Conservation (phyloP, 345 rosid species). For the Isatis tinctoria region DNA sequence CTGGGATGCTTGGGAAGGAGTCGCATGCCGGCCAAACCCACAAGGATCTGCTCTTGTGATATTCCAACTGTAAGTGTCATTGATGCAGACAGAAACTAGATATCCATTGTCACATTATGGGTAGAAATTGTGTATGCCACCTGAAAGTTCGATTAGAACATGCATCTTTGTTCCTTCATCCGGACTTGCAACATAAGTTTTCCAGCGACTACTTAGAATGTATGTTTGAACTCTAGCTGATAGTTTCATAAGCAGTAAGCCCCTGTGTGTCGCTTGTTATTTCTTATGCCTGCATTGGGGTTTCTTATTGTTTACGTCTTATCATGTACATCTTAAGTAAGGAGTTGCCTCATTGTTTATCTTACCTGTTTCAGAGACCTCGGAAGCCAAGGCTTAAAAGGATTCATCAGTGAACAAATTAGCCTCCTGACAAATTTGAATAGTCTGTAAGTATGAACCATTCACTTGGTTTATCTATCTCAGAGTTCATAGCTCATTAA, state of each 20-base stretch:
- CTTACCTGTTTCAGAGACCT: constrained; percentile 63
- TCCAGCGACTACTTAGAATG: neutral
- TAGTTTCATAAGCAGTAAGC: neutral
- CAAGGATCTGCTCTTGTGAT: constrained; percentile 67
- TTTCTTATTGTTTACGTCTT: neutral
- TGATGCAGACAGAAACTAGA: neutral
- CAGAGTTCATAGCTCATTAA: neutral
- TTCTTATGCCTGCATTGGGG: no score
- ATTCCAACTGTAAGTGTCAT: constrained; percentile 70
- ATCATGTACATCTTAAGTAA: neutral
- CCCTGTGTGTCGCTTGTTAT: no score
- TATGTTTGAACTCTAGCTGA: neutral
- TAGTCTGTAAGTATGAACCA: constrained; percentile 71
- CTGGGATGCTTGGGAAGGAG: constrained; percentile 99
- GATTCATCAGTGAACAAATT: constrained; percentile 76
- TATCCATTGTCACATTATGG: neutral
- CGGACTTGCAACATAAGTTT: neutral
- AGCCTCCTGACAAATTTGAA: constrained; percentile 74
- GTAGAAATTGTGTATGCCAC: neutral
- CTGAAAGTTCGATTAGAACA: neutral
- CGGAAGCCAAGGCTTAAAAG: constrained; percentile 89
- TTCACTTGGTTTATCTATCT: constrained; percentile 5
- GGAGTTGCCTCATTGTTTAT: neutral
- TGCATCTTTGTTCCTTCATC: neutral
- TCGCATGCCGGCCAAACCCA: constrained; percentile 64